Evolutionary conservation across 1,284 basidiomycete genomes (phyloP), one percentile per base, ranked within the genome.

Genomic region (Trametes pubescens): DNA sequence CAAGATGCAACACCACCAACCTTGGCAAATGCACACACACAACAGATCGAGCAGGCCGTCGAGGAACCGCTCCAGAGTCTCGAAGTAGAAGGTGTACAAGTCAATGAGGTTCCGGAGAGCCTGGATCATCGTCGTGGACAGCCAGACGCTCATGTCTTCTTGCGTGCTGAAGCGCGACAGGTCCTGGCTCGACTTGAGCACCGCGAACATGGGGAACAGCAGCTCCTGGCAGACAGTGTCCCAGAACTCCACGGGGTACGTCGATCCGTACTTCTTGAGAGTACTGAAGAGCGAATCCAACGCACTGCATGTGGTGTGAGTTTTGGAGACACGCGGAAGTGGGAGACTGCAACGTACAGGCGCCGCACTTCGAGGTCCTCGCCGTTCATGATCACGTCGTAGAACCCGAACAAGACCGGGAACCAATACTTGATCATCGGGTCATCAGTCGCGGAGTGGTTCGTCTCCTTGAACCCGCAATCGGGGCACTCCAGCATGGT

Each of bases 311-410:
- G 24, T 32, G 24, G 35, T 51, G 56, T 59, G 14, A 56, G 65
- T 67, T 11, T 16, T 22, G 5, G 62, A 11, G 51, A 34, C 18
- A 1, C 5, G 1, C 21, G 10, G 13, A 18, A 11, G 10, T 6
- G 8, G 9, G 10, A 3, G 53, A 46, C 49, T 61, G 54, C 4
- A 18, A 85, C 94, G 80, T 75, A 97, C 96, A 96, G 78, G 75
- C 95, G 87, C 67, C 98, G 89, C 62, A 99, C 96, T 86, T 99
- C 98, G 44, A 99, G 82, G 75, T 99, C 98, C 78, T 99, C 98
- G 16, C 96, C 98, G 65, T 98, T 99, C 98, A 99, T 99, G 76
- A 99, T 97, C 65, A 99, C 96, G 77, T 99, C 98, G 80, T 98
- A 99, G 81, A 99, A 99, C 24, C 93, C 92, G 75, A 99, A 98